phyloP scores from a whole-genome alignment of 345 rosid species.

The Gossypioides kirkii region DNA sequence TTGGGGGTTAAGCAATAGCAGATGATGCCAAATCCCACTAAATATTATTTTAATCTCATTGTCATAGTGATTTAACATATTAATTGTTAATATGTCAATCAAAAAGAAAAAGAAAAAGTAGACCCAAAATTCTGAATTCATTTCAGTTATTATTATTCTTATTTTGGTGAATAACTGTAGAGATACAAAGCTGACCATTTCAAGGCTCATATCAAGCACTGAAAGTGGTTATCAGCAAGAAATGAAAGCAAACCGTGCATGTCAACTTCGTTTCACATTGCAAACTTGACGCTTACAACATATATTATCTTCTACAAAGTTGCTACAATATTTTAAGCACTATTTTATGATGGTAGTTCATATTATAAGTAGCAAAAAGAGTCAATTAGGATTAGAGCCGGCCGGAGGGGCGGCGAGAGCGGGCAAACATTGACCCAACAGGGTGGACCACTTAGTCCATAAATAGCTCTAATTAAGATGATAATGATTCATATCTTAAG shows the following conservation, averaged over 20 bases:
- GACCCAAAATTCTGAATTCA: neutral
- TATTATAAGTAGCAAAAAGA: too few species aligned
- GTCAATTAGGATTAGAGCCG: too few species aligned
- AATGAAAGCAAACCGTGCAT: neutral
- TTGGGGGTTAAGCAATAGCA: constrained; percentile 12
- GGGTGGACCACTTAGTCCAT: too few species aligned
- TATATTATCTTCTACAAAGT: neutral
- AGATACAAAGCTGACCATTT: neutral
- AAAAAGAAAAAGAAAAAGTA: constrained; percentile 8
- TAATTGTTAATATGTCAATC: constrained; percentile 4
- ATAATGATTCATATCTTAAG: too few species aligned
- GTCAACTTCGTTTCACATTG: neutral
- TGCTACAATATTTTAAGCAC: neutral
- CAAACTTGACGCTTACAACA: neutral
- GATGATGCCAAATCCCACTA: constrained; percentile 39
- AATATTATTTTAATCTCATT: constrained; percentile 18
- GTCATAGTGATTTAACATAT: constrained; percentile 22
- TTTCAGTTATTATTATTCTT: neutral
- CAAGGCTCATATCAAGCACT: constrained; percentile 11
- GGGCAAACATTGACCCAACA: too few species aligned
- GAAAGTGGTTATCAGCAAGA: constrained; percentile 10
- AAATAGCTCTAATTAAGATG: too few species aligned
- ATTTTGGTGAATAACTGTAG: neutral
- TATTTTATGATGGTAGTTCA: too few species aligned
- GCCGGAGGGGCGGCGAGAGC: too few species aligned